Evolutionary conservation across 2,329 filamentous ascomycete genomes (phyloP).

Genomic region (Calonectria fujianensis): DNA sequence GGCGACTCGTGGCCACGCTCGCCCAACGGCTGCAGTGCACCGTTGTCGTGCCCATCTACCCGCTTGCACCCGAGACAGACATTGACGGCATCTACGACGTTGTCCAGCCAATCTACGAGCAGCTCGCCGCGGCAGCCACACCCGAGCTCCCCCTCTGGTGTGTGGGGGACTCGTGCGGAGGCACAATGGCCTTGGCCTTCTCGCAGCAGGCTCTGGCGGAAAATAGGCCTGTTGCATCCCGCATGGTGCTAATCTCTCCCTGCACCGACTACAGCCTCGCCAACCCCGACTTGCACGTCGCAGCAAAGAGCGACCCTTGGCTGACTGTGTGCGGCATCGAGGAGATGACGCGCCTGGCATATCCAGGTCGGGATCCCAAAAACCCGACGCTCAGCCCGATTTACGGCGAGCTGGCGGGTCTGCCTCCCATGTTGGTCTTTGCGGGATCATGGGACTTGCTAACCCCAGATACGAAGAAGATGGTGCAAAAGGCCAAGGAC

Average conservation of each 20-base stretch:
- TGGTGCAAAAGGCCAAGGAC: background rate
- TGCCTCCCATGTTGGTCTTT: constrained; percentile 14
- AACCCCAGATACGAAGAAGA: constrained; percentile 17
- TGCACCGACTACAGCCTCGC: constrained; percentile 18
- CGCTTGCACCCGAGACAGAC: background rate
- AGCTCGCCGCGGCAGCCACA: background rate
- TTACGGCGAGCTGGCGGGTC: background rate
- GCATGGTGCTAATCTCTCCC: constrained; percentile 14
- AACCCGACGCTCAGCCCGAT: background rate
- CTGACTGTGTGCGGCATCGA: background rate
- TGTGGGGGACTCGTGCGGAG: constrained; percentile 5
- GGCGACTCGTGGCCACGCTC: constrained; percentile 3
- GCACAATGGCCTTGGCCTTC: constrained; percentile 10
- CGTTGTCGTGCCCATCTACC: constrained; percentile 2
- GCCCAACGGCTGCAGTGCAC: background rate
- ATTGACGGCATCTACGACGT: background rate
- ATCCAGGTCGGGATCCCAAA: background rate
- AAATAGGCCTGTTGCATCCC: background rate
- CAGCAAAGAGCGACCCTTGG: background rate
- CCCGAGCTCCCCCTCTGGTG: constrained; percentile 1
- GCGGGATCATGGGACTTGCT: constrained; percentile 8
- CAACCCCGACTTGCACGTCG: background rate
- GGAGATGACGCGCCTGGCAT: constrained; percentile 12
- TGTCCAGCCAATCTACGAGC: background rate
- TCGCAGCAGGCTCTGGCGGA: background rate